These are phyloP conservation scores for Discostella pseudostelligera DNA, from an alignment of 108 stramenopile genomes.

Conservation along the genomic window DNA sequence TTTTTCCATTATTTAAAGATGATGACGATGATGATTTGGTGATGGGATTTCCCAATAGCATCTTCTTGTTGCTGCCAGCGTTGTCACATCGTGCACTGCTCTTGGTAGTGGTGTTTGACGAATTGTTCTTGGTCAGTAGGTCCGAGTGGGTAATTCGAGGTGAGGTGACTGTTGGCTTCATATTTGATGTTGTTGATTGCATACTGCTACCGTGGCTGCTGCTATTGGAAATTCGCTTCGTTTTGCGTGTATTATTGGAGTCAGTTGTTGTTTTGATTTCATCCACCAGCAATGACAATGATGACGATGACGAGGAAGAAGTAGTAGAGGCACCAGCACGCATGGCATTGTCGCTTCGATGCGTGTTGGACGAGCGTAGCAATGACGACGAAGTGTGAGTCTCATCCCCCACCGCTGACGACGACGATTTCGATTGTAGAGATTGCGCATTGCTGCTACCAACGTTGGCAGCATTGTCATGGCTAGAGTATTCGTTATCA, in stretches of 20 bases:
- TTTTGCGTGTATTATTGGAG: background rate
- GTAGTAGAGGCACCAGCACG: too few species aligned
- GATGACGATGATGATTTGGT: background rate
- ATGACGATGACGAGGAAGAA: background rate
- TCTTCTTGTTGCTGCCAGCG: background rate
- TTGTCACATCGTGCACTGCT: too few species aligned
- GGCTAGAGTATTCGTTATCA: constrained; percentile 5
- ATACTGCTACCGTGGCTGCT: background rate
- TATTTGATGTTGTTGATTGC: background rate
- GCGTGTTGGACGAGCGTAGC: background rate
- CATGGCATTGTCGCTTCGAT: background rate
- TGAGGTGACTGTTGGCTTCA: background rate
- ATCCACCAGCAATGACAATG: background rate
- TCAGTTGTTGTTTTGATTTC: background rate
- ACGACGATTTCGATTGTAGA: background rate
- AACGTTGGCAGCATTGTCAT: too few species aligned
- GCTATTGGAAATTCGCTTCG: background rate
- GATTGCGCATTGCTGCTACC: too few species aligned
- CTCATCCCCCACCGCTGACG: background rate
- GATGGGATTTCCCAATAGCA: background rate
- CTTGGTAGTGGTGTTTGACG: background rate
- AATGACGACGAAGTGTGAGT: background rate
- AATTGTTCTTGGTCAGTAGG: background rate
- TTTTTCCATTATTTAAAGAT: background rate
- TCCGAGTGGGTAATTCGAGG: background rate